Base-by-base conservation (phyloP, 306 rosid species). In the Geum urbanum region DNA sequence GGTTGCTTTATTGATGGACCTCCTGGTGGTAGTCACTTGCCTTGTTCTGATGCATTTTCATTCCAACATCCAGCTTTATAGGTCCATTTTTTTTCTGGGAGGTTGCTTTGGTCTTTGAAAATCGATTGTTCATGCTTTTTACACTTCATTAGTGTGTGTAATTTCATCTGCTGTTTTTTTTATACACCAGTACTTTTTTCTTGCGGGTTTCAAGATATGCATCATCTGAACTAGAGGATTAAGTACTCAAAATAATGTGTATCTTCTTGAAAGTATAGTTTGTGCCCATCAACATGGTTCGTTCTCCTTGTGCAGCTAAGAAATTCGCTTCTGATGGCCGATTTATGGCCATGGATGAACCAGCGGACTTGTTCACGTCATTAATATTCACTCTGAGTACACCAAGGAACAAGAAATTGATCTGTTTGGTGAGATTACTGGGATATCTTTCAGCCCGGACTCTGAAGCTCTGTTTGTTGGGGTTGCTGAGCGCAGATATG, bases 381-480 rank as follows among this genome's bases (percentile, higher is more conserved):
- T 84, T 10, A 96, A 89, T 66, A 66, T 92, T 0, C 80, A 66
- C 22, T 72, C 80, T 2, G 96, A 86, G 24, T 94, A 89, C 43
- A 16, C 15, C 15, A 82, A 80, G 63, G 81, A 67, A 47, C 97
- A 94, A 76, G 97, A 94, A 78, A 87, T 94, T 0, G 99, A 91
- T 75, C 50, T 94, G 57, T 94, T 94, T 49, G 99, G 99, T 44
- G 97, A 91, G 81, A 91, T 94, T 43, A 95, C 96, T 20, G 97
- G 97, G 7, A 55, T 91, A 66, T 84, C 96, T 13, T 94, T 94
- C 43, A 91, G 96, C 85, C 99, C 99, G 0, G 97, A 94, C 76
- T 74, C 79, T 4, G 87, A 91, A 68, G 89, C 99, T 50, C 78
- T 94, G 11, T 94, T 91, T 76, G 79, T 94, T 22, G 99, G 91